phyloP scores from a whole-genome alignment of 257 asterid species.

The Perilla frutescens region DNA sequence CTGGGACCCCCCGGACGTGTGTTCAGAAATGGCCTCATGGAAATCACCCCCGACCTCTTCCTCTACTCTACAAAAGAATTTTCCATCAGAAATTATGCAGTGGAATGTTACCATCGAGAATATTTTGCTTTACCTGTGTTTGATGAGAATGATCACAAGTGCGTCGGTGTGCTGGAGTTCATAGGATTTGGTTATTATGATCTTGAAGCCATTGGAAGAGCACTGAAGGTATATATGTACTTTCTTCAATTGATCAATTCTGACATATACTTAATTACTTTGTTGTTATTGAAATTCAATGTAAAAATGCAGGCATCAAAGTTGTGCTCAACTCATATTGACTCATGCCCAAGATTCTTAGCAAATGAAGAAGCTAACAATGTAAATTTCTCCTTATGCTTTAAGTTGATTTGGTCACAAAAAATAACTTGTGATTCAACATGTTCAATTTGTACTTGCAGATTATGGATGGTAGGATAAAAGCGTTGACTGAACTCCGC shows the following conservation, averaged over 20 bases:
- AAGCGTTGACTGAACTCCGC: neutral
- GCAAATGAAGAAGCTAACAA: too few species aligned
- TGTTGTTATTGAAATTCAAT: too few species aligned
- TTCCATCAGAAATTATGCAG: slow-evolving; percentile 19
- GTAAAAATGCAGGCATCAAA: too few species aligned
- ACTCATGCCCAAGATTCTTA: too few species aligned
- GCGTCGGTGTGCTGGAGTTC: neutral
- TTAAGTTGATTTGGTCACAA: too few species aligned
- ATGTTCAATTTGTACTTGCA: neutral
- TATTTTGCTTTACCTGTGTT: slow-evolving; percentile 27
- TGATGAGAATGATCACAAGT: neutral
- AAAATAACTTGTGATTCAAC: neutral
- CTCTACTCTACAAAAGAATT: slow-evolving; percentile 31
- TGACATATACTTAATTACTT: too few species aligned
- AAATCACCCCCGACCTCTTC: neutral
- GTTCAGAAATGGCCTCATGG: neutral
- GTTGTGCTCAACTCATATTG: too few species aligned
- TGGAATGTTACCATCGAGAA: neutral
- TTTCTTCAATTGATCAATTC: too few species aligned
- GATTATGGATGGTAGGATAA: neutral
- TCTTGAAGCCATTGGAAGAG: too few species aligned
- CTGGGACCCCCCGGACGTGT: slow-evolving; percentile 30
- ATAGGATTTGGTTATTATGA: too few species aligned
- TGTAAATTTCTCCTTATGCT: too few species aligned
- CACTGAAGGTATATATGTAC: too few species aligned